phyloP scores from a whole-genome alignment of 1,284 basidiomycete species.

The Papiliotrema fonsecae region DNA sequence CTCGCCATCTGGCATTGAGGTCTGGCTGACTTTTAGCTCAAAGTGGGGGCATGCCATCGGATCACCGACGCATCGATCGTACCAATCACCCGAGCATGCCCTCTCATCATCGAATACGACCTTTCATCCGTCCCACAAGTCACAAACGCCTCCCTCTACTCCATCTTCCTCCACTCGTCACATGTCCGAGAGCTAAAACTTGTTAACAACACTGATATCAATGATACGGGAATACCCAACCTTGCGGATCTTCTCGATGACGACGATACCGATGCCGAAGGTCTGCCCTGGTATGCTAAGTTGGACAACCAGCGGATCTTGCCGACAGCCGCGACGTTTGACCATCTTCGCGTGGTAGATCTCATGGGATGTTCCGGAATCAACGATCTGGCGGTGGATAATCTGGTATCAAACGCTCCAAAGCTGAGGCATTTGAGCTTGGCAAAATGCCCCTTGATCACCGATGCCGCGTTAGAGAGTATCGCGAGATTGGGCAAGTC shows the following conservation, averaged over 20 bases:
- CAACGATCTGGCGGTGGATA: conserved; percentile 85
- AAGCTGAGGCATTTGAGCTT: conserved; percentile 88
- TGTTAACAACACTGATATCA: conserved; percentile 71
- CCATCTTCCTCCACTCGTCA: conserved; percentile 73
- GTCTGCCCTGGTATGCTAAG: conserved; percentile 1
- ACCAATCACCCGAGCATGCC: conserved; percentile 73
- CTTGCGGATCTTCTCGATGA: conserved; percentile 48
- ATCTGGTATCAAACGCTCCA: conserved; percentile 80
- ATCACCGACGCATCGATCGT: conserved; percentile 78
- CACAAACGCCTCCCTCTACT: conserved; percentile 71
- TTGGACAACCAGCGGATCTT: background rate
- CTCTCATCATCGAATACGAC: conserved; percentile 89
- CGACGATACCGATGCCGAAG: conserved; percentile 9
- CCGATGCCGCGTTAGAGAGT: conserved; percentile 77
- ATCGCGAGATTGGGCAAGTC: conserved; percentile 85
- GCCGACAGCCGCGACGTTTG: conserved; percentile 31
- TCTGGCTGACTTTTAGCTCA: conserved; percentile 58
- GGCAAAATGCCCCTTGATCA: conserved; percentile 82
- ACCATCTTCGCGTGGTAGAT: conserved; percentile 82
- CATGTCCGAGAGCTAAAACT: conserved; percentile 90
- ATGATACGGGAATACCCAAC: conserved; percentile 81
- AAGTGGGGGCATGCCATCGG: conserved; percentile 69
- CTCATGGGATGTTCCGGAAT: conserved; percentile 77
- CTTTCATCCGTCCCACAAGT: conserved; percentile 76
- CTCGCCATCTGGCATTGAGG: background rate